Evolutionary conservation across 257 asterid species (phyloP).

Genomic region (Gentiana straminea): DNA sequence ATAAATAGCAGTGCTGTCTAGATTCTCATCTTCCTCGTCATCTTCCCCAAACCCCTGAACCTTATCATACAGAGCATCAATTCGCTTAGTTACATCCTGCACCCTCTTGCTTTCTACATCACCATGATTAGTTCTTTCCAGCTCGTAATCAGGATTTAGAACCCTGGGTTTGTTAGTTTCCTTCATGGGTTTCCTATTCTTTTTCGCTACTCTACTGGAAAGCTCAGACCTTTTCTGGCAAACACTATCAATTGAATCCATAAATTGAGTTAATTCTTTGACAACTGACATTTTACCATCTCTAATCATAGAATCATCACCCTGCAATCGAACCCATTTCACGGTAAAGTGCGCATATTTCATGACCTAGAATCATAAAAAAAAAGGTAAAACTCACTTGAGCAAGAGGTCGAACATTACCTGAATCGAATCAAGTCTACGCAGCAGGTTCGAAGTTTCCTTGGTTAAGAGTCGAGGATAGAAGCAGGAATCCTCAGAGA

Average conservation of each 20-base stretch:
- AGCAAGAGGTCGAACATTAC: constrained; percentile 17
- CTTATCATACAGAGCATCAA: constrained; percentile 25
- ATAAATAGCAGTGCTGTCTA: constrained; percentile 13
- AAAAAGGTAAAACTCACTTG: neutral
- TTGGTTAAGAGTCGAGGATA: constrained; percentile 30
- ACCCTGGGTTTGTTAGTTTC: constrained; percentile 23
- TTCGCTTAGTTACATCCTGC: constrained; percentile 35
- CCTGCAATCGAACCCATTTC: constrained; percentile 31
- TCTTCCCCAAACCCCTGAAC: constrained; percentile 25
- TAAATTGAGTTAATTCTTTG: constrained; percentile 39
- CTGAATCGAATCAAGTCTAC: constrained; percentile 54
- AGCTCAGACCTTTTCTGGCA: constrained; percentile 20
- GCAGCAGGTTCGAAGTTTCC: constrained; percentile 40
- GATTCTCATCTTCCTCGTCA: constrained; percentile 27
- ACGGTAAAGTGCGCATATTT: neutral
- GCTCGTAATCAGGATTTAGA: constrained; percentile 10
- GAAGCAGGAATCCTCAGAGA: constrained; percentile 28
- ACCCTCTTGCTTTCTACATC: constrained; percentile 19
- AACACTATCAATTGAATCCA: constrained; percentile 44
- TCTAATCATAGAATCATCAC: constrained; percentile 74
- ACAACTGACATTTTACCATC: constrained; percentile 53
- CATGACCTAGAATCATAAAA: neutral
- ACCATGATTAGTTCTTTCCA: constrained; percentile 13
- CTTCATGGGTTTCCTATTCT: constrained; percentile 22
- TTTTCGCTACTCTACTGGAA: constrained; percentile 22